A percentile compares a stretch with the other conserved stretches of the same genome.
phyloP scores from a whole-genome alignment of 768 basidiomycete species.

The Podaxis sp. region DNA sequence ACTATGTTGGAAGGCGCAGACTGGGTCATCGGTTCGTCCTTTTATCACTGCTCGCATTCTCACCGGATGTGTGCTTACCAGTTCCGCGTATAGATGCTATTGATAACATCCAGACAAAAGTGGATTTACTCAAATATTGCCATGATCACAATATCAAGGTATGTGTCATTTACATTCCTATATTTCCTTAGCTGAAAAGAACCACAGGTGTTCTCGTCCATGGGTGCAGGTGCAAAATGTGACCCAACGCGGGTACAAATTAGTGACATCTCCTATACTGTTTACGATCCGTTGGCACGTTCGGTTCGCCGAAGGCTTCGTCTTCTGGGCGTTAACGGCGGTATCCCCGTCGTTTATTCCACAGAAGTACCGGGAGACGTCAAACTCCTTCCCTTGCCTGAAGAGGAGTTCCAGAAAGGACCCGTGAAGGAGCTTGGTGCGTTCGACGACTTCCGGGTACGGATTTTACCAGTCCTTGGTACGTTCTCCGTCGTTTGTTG shows the following conservation, averaged over 20 bases:
- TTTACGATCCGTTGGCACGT: slow-evolving; percentile 93
- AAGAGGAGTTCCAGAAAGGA: slow-evolving; percentile 90
- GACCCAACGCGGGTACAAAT: slow-evolving; percentile 97
- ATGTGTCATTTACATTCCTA: background rate
- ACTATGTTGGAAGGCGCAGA: slow-evolving; percentile 76
- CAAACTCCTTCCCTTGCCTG: slow-evolving; percentile 82
- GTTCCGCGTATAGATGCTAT: slow-evolving; percentile 66
- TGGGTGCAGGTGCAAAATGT: slow-evolving; percentile 93
- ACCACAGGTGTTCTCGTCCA: slow-evolving; percentile 87
- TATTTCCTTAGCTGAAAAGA: background rate
- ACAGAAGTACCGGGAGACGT: slow-evolving; percentile 91
- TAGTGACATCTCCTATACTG: slow-evolving; percentile 86
- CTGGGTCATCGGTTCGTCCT: slow-evolving; percentile 81
- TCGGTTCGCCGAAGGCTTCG: slow-evolving; percentile 79
- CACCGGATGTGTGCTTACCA: background rate
- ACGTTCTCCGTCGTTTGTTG: slow-evolving; percentile 16
- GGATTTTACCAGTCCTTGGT: slow-evolving; percentile 91
- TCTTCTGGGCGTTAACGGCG: slow-evolving; percentile 51
- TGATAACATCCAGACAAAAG: slow-evolving; percentile 96
- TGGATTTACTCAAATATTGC: slow-evolving; percentile 89
- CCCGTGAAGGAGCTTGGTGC: slow-evolving; percentile 83
- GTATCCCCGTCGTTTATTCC: slow-evolving; percentile 90
- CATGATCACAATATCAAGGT: slow-evolving; percentile 77
- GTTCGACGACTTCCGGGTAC: slow-evolving; percentile 90
- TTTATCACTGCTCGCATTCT: background rate